Base-by-base conservation (phyloP, 805 yeast genomes). In the Yueomyces sp. region DNA sequence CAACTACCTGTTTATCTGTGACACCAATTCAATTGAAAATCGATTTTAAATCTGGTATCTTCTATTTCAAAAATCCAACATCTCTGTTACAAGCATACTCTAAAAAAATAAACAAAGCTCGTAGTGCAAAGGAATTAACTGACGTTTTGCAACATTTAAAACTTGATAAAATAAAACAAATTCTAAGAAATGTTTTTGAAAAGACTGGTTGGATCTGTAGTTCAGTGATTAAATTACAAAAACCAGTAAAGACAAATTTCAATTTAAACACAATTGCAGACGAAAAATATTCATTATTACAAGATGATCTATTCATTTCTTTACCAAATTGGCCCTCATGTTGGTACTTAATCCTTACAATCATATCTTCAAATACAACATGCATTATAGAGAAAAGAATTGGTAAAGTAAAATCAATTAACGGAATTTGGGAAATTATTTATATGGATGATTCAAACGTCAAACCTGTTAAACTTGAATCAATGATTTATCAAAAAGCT, bases 121-220 rank as follows among this genome's bases (percentile, higher is more conserved):
- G 54, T 28, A 50, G 44, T 26, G 46, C 55, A 4, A 54, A 49
- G 28, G 62, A 59, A 36, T 44, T 59, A 36, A 51, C 52, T 8
- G 49, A 44, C 30, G 52, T 59, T 27, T 45, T 62, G 28, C 63
- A 57, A 36, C 52, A 46, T 28, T 48, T 62, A 27, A 60, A 59
- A 44, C 42, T 60, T 38, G 64, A 59, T 39, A 61, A 59, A 41
- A 59, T 59, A 9, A 54, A 52, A 2, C 51, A 51, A 26, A 52
- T 59, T n/a, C 38, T 62, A 9, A 47, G 52, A 7, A 59, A 59
- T 40, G 61, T 62, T 65, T 59, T 62, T 45, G 60, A 57, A 38
- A 62, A 60, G 43, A 59, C 63, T 3, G 64, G 64, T 27, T 62
- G 66, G 66, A 45, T 52, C 32, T 57, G 61, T 39, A 53, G 55